phyloP scores from a whole-genome alignment of 441 rosid genomes.

The Mallotus repandus region DNA sequence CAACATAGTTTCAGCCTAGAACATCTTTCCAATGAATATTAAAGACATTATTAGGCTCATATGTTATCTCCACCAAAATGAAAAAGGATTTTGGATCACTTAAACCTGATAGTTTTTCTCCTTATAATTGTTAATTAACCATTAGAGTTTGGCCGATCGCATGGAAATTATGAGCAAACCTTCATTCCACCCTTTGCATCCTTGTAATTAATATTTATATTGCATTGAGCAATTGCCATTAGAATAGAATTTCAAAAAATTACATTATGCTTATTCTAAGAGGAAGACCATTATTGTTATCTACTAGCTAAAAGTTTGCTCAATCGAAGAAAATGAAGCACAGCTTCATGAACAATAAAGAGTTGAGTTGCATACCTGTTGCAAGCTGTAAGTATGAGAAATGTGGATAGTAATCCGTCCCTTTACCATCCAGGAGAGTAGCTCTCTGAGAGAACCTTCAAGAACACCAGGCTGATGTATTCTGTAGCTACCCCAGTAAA shows the following conservation, averaged over 20 bases:
- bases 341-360: not conserved
- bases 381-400: slow-evolving; percentile 62
- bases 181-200: no score
- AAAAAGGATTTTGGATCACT: not conserved
- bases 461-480: slow-evolving; percentile 62
- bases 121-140: not conserved
- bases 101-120: not conserved
- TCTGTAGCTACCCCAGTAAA: slow-evolving; percentile 89
- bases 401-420: slow-evolving; percentile 68
- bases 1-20: not conserved
- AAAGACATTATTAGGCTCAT: not conserved
- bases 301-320: not conserved
- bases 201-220: no score
- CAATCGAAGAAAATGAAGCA: not conserved
- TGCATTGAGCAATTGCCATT: not conserved
- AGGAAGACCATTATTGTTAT: not conserved
- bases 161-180: not conserved
- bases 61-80: not conserved
- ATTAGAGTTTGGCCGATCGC: not conserved
- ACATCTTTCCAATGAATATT: no score
- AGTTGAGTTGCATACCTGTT: slow-evolving; percentile 52
- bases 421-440: slow-evolving; percentile 73
- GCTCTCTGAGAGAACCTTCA: slow-evolving; percentile 66
- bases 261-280: not conserved
- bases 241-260: not conserved